Conservation (phyloP, 495 filamentous ascomycete genomes). For the Hypoxylon lienhwacheense region DNA sequence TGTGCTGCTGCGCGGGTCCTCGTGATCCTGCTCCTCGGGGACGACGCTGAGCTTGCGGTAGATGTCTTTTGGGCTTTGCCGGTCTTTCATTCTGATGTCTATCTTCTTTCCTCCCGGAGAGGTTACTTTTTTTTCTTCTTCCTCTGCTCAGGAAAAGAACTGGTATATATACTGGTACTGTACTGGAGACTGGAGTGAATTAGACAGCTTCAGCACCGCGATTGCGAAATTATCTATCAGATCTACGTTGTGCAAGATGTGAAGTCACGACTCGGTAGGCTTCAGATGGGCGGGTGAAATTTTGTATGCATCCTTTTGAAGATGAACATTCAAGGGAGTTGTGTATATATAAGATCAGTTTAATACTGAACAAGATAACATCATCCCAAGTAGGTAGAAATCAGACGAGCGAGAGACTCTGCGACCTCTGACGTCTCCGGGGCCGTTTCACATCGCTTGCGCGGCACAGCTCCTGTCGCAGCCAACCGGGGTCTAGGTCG, state of each 20-base stretch:
- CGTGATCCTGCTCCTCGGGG: slow-evolving; percentile 29
- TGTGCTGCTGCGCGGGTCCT: slow-evolving; percentile 38
- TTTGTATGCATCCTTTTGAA: too few species aligned
- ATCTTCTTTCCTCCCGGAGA: neutral
- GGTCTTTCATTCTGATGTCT: slow-evolving; percentile 18
- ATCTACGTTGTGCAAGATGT: too few species aligned
- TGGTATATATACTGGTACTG: too few species aligned
- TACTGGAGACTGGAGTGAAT: too few species aligned
- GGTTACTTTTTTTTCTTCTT: too few species aligned
- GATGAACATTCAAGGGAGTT: too few species aligned
- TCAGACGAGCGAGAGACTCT: slow-evolving; percentile 1
- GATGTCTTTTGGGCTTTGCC: slow-evolving; percentile 12
- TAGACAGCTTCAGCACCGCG: too few species aligned
- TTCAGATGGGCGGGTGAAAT: too few species aligned
- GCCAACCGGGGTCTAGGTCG: slow-evolving; percentile 7
- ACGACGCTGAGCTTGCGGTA: slow-evolving; percentile 20
- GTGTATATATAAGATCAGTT: too few species aligned
- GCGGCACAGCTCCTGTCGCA: slow-evolving; percentile 6
- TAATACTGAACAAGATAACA: neutral
- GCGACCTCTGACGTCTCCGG: slow-evolving; percentile 16
- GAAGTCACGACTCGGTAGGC: too few species aligned
- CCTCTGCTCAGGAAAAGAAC: too few species aligned
- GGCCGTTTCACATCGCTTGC: slow-evolving; percentile 24
- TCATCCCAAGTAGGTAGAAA: neutral
- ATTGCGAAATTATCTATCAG: too few species aligned